Percentiles rank a stretch among this genome's conserved stretches.
Conservation (phyloP, 2,329 filamentous ascomycete genomes). For the Epichloe uncinata region DNA sequence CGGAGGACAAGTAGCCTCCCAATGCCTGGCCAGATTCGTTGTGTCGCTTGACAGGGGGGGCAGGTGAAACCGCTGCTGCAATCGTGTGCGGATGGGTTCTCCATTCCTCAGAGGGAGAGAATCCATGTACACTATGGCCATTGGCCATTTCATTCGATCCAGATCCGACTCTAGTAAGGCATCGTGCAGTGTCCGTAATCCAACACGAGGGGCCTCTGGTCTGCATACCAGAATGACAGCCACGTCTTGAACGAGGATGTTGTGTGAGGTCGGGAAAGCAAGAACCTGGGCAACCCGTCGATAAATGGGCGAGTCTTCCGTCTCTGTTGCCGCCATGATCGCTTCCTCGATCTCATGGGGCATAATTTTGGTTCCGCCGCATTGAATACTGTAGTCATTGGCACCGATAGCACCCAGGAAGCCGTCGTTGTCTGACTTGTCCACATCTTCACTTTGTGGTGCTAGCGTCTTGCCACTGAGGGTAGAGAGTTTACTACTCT, state of each 20-base stretch:
- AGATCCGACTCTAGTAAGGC: slow-evolving; percentile 28
- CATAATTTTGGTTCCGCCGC: slow-evolving; percentile 37
- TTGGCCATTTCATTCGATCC: slow-evolving; percentile 35
- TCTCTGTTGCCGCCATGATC: slow-evolving; percentile 28
- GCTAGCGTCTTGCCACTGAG: not conserved
- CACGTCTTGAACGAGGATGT: slow-evolving; percentile 36
- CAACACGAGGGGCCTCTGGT: slow-evolving; percentile 24
- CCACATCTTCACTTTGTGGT: slow-evolving; percentile 27
- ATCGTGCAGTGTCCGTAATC: slow-evolving; percentile 30
- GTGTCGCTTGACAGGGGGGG: slow-evolving; percentile 27
- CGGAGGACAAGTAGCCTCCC: slow-evolving; percentile 31
- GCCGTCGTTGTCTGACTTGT: slow-evolving; percentile 29
- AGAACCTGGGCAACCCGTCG: slow-evolving; percentile 30
- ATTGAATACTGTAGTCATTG: slow-evolving; percentile 39
- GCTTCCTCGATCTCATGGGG: slow-evolving; percentile 37
- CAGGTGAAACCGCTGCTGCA: slow-evolving; percentile 30
- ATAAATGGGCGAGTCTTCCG: slow-evolving; percentile 25
- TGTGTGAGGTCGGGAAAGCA: slow-evolving; percentile 34
- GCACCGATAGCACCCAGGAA: slow-evolving; percentile 35
- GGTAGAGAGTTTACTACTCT: not conserved
- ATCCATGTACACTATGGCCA: slow-evolving; percentile 36
- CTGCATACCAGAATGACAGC: slow-evolving; percentile 36
- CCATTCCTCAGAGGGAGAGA: slow-evolving; percentile 34
- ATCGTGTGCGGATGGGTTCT: slow-evolving; percentile 35
- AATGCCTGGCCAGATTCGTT: slow-evolving; percentile 27